Conservation (phyloP, 1,139 yeast species). For the Suhomyces panamericanus region DNA sequence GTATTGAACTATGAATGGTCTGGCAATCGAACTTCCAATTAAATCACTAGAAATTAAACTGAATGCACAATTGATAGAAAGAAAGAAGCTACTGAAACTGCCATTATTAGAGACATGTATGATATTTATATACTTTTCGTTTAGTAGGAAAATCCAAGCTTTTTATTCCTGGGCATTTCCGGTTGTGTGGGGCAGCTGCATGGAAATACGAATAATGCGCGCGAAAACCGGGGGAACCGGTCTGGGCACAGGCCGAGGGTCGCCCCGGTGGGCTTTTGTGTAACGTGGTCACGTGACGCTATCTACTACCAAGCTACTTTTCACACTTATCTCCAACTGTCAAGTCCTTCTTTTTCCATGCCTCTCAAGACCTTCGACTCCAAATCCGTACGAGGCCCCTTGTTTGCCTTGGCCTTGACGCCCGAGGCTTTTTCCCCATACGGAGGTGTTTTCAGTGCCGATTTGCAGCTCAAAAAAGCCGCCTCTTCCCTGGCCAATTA, state of each 20-base stretch:
- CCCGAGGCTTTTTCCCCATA: conserved; percentile 44
- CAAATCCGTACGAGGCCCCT: conserved; percentile 22
- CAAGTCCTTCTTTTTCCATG: conserved; percentile 26
- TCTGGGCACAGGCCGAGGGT: neutral
- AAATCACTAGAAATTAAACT: no score
- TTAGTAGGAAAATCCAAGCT: no score
- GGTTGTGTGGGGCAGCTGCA: neutral
- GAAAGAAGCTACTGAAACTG: no score
- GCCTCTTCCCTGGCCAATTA: conserved; percentile 66
- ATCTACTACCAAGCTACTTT: conserved; percentile 4
- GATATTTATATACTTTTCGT: neutral
- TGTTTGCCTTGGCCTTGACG: conserved; percentile 38
- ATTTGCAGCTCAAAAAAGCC: conserved; percentile 39
- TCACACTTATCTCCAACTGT: neutral
- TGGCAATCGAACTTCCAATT: no score
- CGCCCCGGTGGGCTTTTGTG: no score
- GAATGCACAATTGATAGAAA: no score
- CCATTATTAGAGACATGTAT: no score
- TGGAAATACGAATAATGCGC: neutral
- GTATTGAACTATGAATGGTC: no score
- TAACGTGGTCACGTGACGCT: neutral
- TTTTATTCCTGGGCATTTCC: no score
- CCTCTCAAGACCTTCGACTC: conserved; percentile 42
- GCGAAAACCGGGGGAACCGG: neutral
- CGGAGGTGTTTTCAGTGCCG: conserved; percentile 50